A percentile compares a stretch with the other conserved stretches of the same genome.
Evolutionary conservation across 2,329 filamentous ascomycete species (phyloP).

Genomic region (Exophiala sp.): DNA sequence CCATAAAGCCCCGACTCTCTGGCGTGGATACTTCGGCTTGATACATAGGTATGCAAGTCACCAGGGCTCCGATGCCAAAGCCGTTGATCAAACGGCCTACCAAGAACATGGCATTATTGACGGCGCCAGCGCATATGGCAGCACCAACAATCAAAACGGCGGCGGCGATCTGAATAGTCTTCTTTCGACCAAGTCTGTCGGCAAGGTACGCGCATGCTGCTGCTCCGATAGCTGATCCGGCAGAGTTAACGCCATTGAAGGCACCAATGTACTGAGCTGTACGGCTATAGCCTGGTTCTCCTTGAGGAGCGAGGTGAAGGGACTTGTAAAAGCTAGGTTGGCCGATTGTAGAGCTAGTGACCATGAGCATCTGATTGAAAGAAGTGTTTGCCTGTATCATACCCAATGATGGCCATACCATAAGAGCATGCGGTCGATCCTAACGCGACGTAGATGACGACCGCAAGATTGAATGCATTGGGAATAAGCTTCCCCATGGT

Average conservation of each 20-base stretch:
- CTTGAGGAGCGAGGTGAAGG: slow-evolving; percentile 38
- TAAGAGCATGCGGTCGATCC: slow-evolving; percentile 36
- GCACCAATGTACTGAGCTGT: slow-evolving; percentile 45
- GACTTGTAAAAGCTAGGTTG: slow-evolving; percentile 46
- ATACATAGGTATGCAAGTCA: slow-evolving; percentile 26
- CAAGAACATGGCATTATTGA: slow-evolving; percentile 32
- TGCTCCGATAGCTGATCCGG: slow-evolving; percentile 40
- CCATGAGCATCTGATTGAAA: not conserved
- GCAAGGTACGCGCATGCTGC: slow-evolving; percentile 39
- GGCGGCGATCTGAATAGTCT: slow-evolving; percentile 37
- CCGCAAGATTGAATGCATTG: slow-evolving; percentile 35
- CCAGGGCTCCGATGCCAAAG: slow-evolving; percentile 17
- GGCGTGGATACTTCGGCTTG: slow-evolving; percentile 27
- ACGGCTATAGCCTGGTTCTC: slow-evolving; percentile 40
- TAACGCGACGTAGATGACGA: slow-evolving; percentile 35
- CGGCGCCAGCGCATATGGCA: slow-evolving; percentile 38
- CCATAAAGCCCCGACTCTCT: slow-evolving; percentile 27
- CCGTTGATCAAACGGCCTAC: slow-evolving; percentile 20
- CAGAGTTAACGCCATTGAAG: slow-evolving; percentile 44
- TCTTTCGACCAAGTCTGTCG: slow-evolving; percentile 38
- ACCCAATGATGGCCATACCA: slow-evolving; percentile 39
- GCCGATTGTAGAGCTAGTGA: slow-evolving; percentile 37
- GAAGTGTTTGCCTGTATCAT: not conserved
- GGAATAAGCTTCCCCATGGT: slow-evolving; percentile 27
- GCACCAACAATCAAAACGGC: slow-evolving; percentile 32